A percentile compares a stretch with the other conserved stretches of the same genome.
Evolutionary conservation across 306 rosid genomes (phyloP).

Genomic region (Cicer yamashitae): DNA sequence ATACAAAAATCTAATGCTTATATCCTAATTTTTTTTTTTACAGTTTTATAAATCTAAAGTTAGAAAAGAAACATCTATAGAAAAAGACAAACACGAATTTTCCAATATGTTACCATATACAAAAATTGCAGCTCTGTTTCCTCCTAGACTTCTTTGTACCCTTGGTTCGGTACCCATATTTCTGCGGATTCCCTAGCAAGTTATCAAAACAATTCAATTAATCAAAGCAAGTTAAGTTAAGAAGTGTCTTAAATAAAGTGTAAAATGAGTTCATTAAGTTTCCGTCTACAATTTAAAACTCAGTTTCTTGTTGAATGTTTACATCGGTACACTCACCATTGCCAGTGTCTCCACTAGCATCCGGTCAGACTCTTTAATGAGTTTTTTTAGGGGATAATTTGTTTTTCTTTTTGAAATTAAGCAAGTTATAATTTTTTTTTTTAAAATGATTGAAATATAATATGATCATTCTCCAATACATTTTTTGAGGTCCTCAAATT

Average conservation of each 20-base stretch:
- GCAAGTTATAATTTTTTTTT: too few species aligned
- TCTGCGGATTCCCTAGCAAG: constrained; percentile 58
- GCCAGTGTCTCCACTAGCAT: neutral
- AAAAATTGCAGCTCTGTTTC: constrained; percentile 68
- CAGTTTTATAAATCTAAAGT: too few species aligned
- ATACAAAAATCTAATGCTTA: too few species aligned
- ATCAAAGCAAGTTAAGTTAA: constrained; percentile 9
- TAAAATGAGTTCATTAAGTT: neutral
- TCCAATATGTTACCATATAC: constrained; percentile 57
- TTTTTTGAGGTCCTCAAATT: too few species aligned
- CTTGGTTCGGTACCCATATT: constrained; percentile 41
- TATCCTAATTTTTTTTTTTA: too few species aligned
- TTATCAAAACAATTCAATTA: constrained; percentile 32
- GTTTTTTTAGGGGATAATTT: too few species aligned
- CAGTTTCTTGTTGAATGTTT: neutral
- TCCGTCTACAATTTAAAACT: neutral
- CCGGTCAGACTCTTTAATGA: neutral
- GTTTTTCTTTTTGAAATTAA: too few species aligned
- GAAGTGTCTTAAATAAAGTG: neutral
- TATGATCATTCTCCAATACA: too few species aligned
- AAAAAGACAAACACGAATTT: neutral
- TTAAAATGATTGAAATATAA: too few species aligned
- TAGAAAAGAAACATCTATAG: too few species aligned
- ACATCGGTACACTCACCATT: neutral
- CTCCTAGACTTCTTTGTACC: constrained; percentile 57